Evolutionary conservation across 352 stramenopile species (phyloP), one percentile per base, ranked within the genome.

Genomic region (Saprolegnia parasitica): DNA sequence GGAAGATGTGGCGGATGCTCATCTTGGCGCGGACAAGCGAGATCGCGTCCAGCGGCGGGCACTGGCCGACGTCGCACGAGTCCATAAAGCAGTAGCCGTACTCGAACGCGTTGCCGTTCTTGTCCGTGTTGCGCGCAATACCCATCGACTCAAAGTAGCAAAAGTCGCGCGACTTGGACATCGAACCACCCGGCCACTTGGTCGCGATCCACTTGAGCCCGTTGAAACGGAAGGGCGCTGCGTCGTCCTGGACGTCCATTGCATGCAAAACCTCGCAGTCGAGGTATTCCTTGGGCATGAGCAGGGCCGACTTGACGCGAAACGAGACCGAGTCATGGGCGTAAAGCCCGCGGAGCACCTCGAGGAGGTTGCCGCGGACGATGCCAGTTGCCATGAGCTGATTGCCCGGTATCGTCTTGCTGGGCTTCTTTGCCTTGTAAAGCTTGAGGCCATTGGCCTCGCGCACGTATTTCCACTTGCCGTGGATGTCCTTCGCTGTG

Each of bases 1-100:
- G 45, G 29, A 70, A 70, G 49, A 70, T 70, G 45, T 70, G 63
- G 13, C 63, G 63, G 21, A 70, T 61, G 15, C 45, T 62, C 24
- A 70, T 21, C 26, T 70, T 70, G 29, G 63, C 63, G 21, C 63
- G 63, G 21, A 58, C 63, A 21, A 70, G 54, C 49, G 63, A 70
- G 47, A 70, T 61, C 54, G 63, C 32, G 54, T 70, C 63, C 0
- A 70, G 54, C 39, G 23, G 29, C 11, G 63, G 63, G 23, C 63
- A 70, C 42, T 70, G 63, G 20, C 45, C 8, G 6, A 61, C 11
- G 39, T 70, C 63, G 40, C 29, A 61, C 39, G 63, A 70, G 29
- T 70, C 63, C n/a, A 70, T 58, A 56, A 70, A 70, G 47, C 63
- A 70, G 54, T 70, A 70, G 20, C 63, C 63, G 39, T 70, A 70